These are phyloP conservation scores for Cicer bijugum DNA, from an alignment of 306 rosid genomes.

Conservation along the genomic window DNA sequence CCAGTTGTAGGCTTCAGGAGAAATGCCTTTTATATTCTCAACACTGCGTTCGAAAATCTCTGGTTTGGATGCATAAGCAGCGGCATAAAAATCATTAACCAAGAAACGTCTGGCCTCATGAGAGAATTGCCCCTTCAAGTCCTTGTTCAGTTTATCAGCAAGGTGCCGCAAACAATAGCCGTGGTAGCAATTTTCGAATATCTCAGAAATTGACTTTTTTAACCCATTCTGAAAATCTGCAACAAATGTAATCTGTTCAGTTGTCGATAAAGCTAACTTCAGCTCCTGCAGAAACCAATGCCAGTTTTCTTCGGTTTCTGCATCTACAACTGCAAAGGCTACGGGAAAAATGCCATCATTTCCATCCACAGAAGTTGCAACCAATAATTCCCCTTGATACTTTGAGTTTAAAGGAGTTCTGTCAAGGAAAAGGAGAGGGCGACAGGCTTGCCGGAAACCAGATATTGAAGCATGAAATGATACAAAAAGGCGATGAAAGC, in stretches of 20 bases:
- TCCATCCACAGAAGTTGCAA: conserved; percentile 87
- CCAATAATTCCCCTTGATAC: conserved; percentile 80
- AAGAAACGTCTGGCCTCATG: conserved; percentile 97
- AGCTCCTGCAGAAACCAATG: conserved; percentile 83
- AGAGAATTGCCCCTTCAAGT: conserved; percentile 92
- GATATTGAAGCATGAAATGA: conserved; percentile 80
- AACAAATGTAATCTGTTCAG: conserved; percentile 79
- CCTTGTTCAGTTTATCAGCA: conserved; percentile 86
- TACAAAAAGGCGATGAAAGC: conserved; percentile 91
- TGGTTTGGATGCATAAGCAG: conserved; percentile 76
- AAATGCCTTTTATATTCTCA: conserved; percentile 83
- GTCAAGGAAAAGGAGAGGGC: conserved; percentile 91
- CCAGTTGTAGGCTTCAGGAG: conserved; percentile 90
- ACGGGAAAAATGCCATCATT: conserved; percentile 85
- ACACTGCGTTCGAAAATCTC: conserved; percentile 70
- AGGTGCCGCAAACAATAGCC: conserved; percentile 87
- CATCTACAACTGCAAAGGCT: conserved; percentile 91
- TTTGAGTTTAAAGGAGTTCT: conserved; percentile 81
- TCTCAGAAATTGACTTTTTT: conserved; percentile 65
- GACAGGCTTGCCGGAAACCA: conserved; percentile 89
- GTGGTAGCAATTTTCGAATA: conserved; percentile 77
- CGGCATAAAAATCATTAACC: conserved; percentile 84
- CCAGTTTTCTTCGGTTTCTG: conserved; percentile 89
- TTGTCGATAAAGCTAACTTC: conserved; percentile 59
- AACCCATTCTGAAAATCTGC: conserved; percentile 83